Conservation (phyloP, 1,284 basidiomycete genomes). For the Meira miltonrushii region DNA sequence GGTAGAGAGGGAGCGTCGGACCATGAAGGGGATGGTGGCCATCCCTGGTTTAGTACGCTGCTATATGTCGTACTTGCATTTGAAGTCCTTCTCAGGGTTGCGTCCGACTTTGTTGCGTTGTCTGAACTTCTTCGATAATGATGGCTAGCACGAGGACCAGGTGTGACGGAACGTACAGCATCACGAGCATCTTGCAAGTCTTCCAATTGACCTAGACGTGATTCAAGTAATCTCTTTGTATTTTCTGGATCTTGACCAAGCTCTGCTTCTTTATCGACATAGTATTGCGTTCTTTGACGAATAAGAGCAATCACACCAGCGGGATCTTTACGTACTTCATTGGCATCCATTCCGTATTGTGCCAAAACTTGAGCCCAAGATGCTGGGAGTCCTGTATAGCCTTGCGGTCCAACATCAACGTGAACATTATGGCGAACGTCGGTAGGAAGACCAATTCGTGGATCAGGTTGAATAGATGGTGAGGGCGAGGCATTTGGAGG, state of each 20-base stretch:
- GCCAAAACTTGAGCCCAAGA: constrained; percentile 34
- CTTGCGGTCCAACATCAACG: constrained; percentile 37
- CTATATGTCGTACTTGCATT: constrained; percentile 34
- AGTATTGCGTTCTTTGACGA: constrained; percentile 23
- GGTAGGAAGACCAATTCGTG: constrained; percentile 34
- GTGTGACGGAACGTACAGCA: background rate
- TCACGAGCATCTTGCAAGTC: constrained; percentile 15
- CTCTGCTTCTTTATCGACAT: constrained; percentile 23
- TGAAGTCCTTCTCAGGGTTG: constrained; percentile 13
- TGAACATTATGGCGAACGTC: constrained; percentile 41
- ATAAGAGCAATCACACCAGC: constrained; percentile 20
- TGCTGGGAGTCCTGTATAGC: constrained; percentile 33
- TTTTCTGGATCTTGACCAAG: constrained; percentile 19
- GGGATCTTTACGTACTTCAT: constrained; percentile 20
- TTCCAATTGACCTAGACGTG: constrained; percentile 17
- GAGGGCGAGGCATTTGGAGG: background rate
- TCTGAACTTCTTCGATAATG: background rate
- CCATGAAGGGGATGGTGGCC: constrained; percentile 13
- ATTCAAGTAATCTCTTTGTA: constrained; percentile 18
- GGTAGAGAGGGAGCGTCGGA: constrained; percentile 14
- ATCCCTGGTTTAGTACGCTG: constrained; percentile 30
- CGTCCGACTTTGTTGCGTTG: background rate
- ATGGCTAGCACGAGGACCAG: background rate
- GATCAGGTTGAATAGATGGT: constrained; percentile 15
- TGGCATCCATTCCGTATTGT: constrained; percentile 22